These are phyloP conservation scores for Xylaria sp. DNA, from an alignment of 2,329 filamentous ascomycete genomes.

Conservation along the genomic window DNA sequence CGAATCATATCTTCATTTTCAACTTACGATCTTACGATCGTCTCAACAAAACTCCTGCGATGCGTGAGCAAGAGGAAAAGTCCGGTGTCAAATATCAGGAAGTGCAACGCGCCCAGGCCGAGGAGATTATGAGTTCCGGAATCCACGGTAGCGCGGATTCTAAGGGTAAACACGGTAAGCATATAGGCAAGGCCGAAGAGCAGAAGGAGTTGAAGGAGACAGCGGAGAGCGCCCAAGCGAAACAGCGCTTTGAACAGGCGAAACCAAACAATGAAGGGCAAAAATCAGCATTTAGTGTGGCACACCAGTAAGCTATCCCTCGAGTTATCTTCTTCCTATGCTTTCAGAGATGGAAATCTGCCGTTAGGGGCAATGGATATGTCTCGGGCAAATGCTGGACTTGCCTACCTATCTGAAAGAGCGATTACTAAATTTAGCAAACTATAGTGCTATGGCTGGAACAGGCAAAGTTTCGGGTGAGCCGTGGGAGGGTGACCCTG, in stretches of 20 bases:
- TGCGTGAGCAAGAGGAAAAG: conserved; percentile 80
- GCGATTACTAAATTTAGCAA: no score
- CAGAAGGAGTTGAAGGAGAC: conserved; percentile 50
- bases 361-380: no score
- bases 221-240: conserved; percentile 57
- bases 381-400: no score
- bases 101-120: conserved; percentile 86
- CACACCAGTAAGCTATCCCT: no score
- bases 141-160: conserved; percentile 68
- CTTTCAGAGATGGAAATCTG: no score
- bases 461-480: conserved; percentile 72
- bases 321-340: no score
- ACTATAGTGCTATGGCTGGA: conserved; percentile 82
- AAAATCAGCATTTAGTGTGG: conserved; percentile 63
- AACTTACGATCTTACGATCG: conserved; percentile 94
- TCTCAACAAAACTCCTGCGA: conserved; percentile 80
- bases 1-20: conserved; percentile 88
- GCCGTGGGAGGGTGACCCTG: conserved; percentile 77
- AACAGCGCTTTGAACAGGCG: conserved; percentile 63
- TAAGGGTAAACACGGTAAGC: conserved; percentile 58
- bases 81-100: conserved; percentile 87
- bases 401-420: no score
- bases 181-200: conserved; percentile 58
- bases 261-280: conserved; percentile 51
- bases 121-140: conserved; percentile 83